A percentile compares a stretch with the other conserved stretches of the same genome.
phyloP scores from a whole-genome alignment of 1,284 basidiomycete species.

The Chondrostereum purpureum region DNA sequence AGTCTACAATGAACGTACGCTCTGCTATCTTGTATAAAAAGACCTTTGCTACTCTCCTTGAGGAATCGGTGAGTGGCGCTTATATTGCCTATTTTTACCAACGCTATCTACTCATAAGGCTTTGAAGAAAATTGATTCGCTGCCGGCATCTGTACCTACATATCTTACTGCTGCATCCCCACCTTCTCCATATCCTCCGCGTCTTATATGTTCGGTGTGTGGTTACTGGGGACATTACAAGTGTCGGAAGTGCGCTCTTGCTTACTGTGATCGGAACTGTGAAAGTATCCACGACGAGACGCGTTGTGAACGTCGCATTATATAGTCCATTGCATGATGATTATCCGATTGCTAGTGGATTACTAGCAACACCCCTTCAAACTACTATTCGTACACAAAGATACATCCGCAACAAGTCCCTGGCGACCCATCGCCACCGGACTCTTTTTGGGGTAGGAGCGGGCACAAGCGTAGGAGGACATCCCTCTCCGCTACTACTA shows the following conservation, averaged over 20 bases:
- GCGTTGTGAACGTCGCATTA: slow-evolving; percentile 50
- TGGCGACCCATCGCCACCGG: no score
- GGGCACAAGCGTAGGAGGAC: no score
- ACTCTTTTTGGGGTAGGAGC: no score
- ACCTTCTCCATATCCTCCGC: slow-evolving; percentile 40
- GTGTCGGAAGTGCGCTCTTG: slow-evolving; percentile 51
- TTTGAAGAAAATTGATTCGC: slow-evolving; percentile 49
- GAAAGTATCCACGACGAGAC: slow-evolving; percentile 53
- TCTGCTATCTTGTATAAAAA: slow-evolving; percentile 76
- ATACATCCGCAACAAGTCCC: no score
- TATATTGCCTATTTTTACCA: slow-evolving; percentile 3
- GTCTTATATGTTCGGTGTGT: slow-evolving; percentile 59
- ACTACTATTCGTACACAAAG: no score
- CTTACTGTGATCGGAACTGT: slow-evolving; percentile 55
- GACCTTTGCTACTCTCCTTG: slow-evolving; percentile 59
- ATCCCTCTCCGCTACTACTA: no score
- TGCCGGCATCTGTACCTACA: slow-evolving; percentile 45
- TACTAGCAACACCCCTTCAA: no score
- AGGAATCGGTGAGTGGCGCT: slow-evolving; percentile 68
- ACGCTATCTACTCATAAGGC: not conserved
- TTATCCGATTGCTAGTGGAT: no score
- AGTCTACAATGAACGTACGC: slow-evolving; percentile 73
- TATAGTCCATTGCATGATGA: no score
- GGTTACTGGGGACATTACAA: slow-evolving; percentile 63
- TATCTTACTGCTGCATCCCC: slow-evolving; percentile 53